Conservation (phyloP, 129 eudicot species). For the Chrysanthemum seticuspe region DNA sequence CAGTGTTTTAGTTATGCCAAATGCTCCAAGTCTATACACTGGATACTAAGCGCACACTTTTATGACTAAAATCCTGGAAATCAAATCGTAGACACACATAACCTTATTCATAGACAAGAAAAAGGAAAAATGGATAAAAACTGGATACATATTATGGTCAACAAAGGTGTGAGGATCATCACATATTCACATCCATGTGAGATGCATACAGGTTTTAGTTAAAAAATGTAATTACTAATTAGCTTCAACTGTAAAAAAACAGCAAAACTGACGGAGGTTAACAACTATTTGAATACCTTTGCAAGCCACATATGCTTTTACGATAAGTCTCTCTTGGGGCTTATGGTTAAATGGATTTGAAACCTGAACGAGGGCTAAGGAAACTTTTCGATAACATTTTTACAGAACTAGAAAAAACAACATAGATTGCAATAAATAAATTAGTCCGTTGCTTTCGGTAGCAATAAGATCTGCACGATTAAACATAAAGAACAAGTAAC, state of each 20-base stretch:
- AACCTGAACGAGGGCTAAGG: slow-evolving; percentile 53
- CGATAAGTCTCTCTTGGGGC: slow-evolving; percentile 49
- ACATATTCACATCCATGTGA: slow-evolving; percentile 62
- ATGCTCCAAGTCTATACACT: slow-evolving; percentile 79
- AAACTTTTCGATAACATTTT: slow-evolving; percentile 10
- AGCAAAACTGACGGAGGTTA: not conserved
- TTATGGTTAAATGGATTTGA: slow-evolving; percentile 63
- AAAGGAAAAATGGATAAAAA: slow-evolving; percentile 45
- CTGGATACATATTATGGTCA: slow-evolving; percentile 63
- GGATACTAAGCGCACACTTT: slow-evolving; percentile 76
- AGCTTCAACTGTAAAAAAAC: slow-evolving; percentile 9
- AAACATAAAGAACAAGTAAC: not conserved
- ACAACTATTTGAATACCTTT: slow-evolving; percentile 48
- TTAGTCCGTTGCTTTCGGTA: no score
- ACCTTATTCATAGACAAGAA: not conserved
- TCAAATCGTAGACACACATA: not conserved
- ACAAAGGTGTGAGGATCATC: slow-evolving; percentile 79
- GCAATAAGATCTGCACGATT: no score
- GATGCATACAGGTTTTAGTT: not conserved
- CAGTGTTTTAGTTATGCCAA: slow-evolving; percentile 35
- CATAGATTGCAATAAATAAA: not conserved
- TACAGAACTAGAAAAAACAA: not conserved
- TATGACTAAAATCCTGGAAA: slow-evolving; percentile 52
- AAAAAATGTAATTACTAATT: no score
- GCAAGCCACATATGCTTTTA: slow-evolving; percentile 78